These are phyloP conservation scores for Teratosphaeria viscida DNA, from an alignment of 2,329 filamentous ascomycete species.

Conservation along the genomic window DNA sequence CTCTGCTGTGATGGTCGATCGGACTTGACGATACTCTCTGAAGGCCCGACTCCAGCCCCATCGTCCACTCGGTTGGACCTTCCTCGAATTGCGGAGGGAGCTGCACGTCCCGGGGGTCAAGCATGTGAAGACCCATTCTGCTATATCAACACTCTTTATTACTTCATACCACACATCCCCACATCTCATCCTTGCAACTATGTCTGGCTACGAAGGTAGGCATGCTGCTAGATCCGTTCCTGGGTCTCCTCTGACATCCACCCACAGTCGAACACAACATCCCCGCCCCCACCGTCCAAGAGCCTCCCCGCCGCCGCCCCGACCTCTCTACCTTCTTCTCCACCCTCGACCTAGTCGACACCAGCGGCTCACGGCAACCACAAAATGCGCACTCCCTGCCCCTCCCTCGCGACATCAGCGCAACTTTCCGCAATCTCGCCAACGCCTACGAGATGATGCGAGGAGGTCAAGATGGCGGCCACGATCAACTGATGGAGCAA, in stretches of 20 bases:
- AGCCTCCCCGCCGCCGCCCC: slow-evolving; percentile 40
- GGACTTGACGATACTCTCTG: too few species aligned
- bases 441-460: slow-evolving; percentile 52
- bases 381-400: slow-evolving; percentile 49
- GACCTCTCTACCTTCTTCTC: slow-evolving; percentile 57
- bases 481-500: slow-evolving; percentile 36
- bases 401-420: slow-evolving; percentile 50
- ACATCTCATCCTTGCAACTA: slow-evolving; percentile 10
- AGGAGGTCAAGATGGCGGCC: slow-evolving; percentile 15
- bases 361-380: slow-evolving; percentile 38
- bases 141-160: background rate
- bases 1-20: background rate
- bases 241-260: background rate
- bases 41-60: too few species aligned
- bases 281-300: slow-evolving; percentile 24
- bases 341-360: slow-evolving; percentile 48
- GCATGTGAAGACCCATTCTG: background rate
- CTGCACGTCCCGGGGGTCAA: background rate
- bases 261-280: slow-evolving; percentile 38
- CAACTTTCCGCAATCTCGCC: slow-evolving; percentile 49
- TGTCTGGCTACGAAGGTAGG: slow-evolving; percentile 39
- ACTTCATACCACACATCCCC: background rate
- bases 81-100: background rate
- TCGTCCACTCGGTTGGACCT: background rate
- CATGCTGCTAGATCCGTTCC: background rate